Conservation (phyloP, 805 yeast genomes). For the Yamadazyma phyllophila region DNA sequence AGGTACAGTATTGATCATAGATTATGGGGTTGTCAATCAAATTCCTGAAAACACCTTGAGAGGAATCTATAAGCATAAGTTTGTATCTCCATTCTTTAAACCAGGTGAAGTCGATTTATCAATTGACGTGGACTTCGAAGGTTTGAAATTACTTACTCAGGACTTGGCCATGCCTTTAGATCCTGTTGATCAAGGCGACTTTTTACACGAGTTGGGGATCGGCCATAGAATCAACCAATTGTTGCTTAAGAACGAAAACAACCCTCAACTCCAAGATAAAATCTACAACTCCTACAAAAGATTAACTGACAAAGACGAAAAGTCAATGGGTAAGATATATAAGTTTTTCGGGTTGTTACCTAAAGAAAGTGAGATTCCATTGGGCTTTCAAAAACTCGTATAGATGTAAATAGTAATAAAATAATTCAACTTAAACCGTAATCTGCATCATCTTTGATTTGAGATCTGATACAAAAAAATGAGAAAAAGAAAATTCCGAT, state of each 20-base stretch:
- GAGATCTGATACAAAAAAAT: background rate
- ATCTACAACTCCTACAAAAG: constrained; percentile 59
- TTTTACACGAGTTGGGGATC: constrained; percentile 73
- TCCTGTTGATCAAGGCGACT: constrained; percentile 74
- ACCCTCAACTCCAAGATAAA: constrained; percentile 48
- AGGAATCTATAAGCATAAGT: constrained; percentile 68
- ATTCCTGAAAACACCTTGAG: constrained; percentile 72
- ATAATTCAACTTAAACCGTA: too few relatives aligned
- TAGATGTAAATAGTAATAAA: constrained; percentile 4
- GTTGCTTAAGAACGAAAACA: constrained; percentile 37
- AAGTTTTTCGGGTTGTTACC: constrained; percentile 68
- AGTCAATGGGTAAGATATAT: constrained; percentile 74
- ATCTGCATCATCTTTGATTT: too few relatives aligned
- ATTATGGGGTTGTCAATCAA: constrained; percentile 64
- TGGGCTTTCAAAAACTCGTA: constrained; percentile 48
- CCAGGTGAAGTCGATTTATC: constrained; percentile 84
- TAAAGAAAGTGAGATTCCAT: constrained; percentile 38
- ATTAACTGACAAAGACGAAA: constrained; percentile 56
- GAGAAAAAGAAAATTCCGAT: constrained; percentile 50
- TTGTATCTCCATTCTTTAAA: constrained; percentile 69
- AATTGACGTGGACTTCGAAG: constrained; percentile 78
- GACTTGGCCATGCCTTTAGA: constrained; percentile 38
- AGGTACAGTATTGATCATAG: constrained; percentile 74
- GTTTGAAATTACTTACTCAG: constrained; percentile 33
- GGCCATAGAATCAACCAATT: constrained; percentile 66